Conservation (phyloP, 2,329 filamentous ascomycete genomes). For the Colletotrichum siamense region DNA sequence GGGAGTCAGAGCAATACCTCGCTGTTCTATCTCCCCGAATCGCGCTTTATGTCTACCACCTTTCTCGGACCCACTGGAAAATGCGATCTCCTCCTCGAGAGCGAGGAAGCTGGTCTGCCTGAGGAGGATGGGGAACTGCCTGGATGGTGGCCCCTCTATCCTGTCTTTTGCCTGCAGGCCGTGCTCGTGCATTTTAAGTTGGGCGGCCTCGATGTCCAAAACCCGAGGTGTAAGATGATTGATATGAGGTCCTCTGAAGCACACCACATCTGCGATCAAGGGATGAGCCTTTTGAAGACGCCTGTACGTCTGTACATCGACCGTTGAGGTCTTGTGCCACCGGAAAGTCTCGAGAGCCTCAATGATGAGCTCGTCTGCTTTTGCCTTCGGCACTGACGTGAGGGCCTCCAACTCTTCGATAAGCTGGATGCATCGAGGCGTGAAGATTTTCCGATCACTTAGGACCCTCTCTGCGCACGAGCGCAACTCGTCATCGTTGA, state of each 20-base stretch:
- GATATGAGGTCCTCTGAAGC: slow-evolving; percentile 49
- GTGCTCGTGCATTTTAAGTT: slow-evolving; percentile 43
- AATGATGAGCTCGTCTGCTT: slow-evolving; percentile 39
- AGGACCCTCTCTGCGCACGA: slow-evolving; percentile 37
- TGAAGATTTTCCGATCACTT: slow-evolving; percentile 45
- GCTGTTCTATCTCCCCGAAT: slow-evolving; percentile 59
- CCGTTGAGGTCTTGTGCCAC: slow-evolving; percentile 48
- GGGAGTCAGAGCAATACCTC: slow-evolving; percentile 53
- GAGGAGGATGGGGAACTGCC: slow-evolving; percentile 50
- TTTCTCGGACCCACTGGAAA: slow-evolving; percentile 29
- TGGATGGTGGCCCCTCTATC: slow-evolving; percentile 55
- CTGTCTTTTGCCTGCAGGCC: slow-evolving; percentile 50
- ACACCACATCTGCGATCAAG: slow-evolving; percentile 51
- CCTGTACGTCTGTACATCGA: slow-evolving; percentile 44
- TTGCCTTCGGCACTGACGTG: slow-evolving; percentile 14
- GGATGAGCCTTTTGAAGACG: slow-evolving; percentile 47
- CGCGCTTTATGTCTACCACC: slow-evolving; percentile 50
- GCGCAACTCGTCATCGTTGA: slow-evolving; percentile 34
- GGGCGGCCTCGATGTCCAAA: slow-evolving; percentile 51
- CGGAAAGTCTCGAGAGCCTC: slow-evolving; percentile 51
- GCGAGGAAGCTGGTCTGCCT: slow-evolving; percentile 60
- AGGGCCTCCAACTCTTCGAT: slow-evolving; percentile 28
- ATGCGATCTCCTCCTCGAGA: slow-evolving; percentile 51
- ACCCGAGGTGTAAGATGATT: slow-evolving; percentile 59
- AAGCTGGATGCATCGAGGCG: slow-evolving; percentile 36